phyloP scores from a whole-genome alignment of 148 eudicot species.

The Linanthus parryae region DNA sequence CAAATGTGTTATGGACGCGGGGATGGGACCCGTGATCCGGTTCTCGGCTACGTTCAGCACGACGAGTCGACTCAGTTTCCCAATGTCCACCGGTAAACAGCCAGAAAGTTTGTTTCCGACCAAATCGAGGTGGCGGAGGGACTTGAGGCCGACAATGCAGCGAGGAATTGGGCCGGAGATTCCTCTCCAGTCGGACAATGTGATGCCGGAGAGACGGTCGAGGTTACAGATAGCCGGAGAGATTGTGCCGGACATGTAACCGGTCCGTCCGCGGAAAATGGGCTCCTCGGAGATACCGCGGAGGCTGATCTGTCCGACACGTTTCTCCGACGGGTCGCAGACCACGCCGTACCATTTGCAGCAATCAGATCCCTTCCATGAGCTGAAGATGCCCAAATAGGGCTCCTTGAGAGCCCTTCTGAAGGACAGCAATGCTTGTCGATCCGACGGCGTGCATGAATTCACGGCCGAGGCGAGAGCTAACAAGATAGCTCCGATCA shows the following conservation, averaged over 20 bases:
- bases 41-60: conserved; percentile 81
- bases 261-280: conserved; percentile 59
- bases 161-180: conserved; percentile 63
- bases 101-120: conserved; percentile 63
- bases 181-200: conserved; percentile 88
- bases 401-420: conserved; percentile 62
- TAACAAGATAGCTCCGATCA: conserved; percentile 23
- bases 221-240: conserved; percentile 66
- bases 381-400: conserved; percentile 63
- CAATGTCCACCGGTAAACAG: conserved; percentile 48
- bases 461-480: conserved; percentile 23
- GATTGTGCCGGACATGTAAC: conserved; percentile 78
- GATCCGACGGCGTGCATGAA: conserved; percentile 81
- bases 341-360: conserved; percentile 89
- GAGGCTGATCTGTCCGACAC: conserved; percentile 73
- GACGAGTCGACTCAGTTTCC: conserved; percentile 54
- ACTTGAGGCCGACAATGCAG: conserved; percentile 41
- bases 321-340: conserved; percentile 51
- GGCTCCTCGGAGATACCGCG: conserved; percentile 90
- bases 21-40: conserved; percentile 42
- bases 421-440: conserved; percentile 61
- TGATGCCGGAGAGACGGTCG: conserved; percentile 54
- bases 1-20: conserved; percentile 44
- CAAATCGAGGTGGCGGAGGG: conserved; percentile 62
- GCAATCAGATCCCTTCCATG: conserved; percentile 79